Percentiles rank a stretch among this genome's conserved stretches.
These are phyloP conservation scores for Debaryomycetaceae sp. DNA, from an alignment of 1,139 yeast genomes.

Conservation along the genomic window DNA sequence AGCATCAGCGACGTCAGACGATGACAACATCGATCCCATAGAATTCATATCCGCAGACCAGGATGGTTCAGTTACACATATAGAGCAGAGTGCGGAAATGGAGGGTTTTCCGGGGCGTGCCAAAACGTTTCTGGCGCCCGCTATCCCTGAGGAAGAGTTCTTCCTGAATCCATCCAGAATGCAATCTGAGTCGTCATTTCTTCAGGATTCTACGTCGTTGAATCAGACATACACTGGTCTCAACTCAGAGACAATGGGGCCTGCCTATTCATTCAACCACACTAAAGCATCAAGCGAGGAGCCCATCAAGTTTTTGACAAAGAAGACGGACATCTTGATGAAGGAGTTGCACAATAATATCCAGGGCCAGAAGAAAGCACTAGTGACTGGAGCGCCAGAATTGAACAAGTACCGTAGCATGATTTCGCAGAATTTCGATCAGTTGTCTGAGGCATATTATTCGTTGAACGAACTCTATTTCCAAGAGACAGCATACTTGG, in stretches of 20 bases:
- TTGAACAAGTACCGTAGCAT: constrained; percentile 26
- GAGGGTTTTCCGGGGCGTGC: background rate
- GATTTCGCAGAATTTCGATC: constrained; percentile 26
- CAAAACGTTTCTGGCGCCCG: background rate
- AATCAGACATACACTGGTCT: background rate
- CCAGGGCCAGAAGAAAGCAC: constrained; percentile 19
- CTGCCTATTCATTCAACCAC: background rate
- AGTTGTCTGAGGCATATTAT: constrained; percentile 40
- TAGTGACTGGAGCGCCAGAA: constrained; percentile 29
- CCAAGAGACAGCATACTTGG: constrained; percentile 31
- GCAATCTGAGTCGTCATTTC: constrained; percentile 3
- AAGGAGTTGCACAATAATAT: constrained; percentile 21
- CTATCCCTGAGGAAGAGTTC: constrained; percentile 10
- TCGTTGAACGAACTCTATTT: constrained; percentile 50
- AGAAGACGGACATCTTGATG: constrained; percentile 14
- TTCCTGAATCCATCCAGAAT: constrained; percentile 20
- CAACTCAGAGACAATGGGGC: background rate
- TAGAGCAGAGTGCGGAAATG: background rate
- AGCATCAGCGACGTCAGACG: constrained; percentile 18
- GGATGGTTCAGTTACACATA: constrained; percentile 1
- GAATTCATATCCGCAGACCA: constrained; percentile 25
- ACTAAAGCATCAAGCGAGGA: background rate
- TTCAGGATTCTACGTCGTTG: background rate
- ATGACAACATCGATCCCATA: constrained; percentile 28
- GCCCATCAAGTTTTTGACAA: constrained; percentile 9